These are phyloP conservation scores for Neoscytalidium dimidiatum DNA, from an alignment of 2,329 filamentous ascomycete genomes.

Conservation along the genomic window DNA sequence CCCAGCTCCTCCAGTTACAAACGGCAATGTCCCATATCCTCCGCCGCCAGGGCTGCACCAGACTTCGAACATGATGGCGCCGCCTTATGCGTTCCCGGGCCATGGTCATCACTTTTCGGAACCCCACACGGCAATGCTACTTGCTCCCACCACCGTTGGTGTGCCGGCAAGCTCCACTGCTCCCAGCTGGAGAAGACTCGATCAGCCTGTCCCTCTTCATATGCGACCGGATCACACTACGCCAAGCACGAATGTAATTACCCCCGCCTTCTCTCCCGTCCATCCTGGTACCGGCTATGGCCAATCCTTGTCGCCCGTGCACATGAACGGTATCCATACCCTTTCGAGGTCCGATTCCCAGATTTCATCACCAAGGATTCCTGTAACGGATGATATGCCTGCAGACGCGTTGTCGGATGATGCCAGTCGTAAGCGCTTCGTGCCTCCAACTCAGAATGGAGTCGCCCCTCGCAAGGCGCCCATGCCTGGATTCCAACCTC, in stretches of 20 bases:
- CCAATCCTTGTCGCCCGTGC: slow-evolving; percentile 26
- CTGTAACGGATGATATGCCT: background rate
- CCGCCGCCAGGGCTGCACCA: slow-evolving; percentile 30
- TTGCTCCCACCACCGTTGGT: slow-evolving; percentile 27
- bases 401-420: background rate
- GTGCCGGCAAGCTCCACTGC: slow-evolving; percentile 28
- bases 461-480: background rate
- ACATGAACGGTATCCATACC: slow-evolving; percentile 28
- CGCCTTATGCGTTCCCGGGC: slow-evolving; percentile 31
- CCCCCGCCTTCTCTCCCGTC: slow-evolving; percentile 18
- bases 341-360: slow-evolving; percentile 32
- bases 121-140: slow-evolving; percentile 32
- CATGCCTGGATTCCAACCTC: background rate
- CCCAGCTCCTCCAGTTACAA: slow-evolving; percentile 33
- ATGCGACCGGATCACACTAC: slow-evolving; percentile 14
- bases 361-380: slow-evolving; percentile 32
- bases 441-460: slow-evolving; percentile 18
- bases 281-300: slow-evolving; percentile 13
- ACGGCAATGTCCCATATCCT: slow-evolving; percentile 26
- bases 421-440: background rate
- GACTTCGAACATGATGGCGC: slow-evolving; percentile 32
- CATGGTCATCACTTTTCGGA: slow-evolving; percentile 40
- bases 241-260: slow-evolving; percentile 17
- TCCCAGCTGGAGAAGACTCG: slow-evolving; percentile 29
- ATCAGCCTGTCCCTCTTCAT: slow-evolving; percentile 25